Base-by-base conservation (phyloP, 768 basidiomycete genomes). In the Suillus alpinus region DNA sequence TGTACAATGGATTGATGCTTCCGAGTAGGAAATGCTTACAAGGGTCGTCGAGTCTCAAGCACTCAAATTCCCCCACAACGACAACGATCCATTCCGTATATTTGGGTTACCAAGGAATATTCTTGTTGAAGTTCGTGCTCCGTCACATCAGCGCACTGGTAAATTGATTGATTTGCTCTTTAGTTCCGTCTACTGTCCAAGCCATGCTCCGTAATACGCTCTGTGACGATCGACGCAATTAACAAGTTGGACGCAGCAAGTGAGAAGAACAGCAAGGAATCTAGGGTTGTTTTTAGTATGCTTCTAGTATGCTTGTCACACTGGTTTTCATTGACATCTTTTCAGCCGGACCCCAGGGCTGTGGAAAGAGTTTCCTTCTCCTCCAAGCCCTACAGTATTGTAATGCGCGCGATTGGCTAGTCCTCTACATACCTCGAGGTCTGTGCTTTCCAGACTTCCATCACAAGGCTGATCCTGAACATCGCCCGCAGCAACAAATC, bases 351-450 rank as follows among this genome's bases (percentile, higher is more conserved):
- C 75, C 81, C 6, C 62, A 82, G 9, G 94, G 95, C 6, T 86
- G 83, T 58, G 95, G 94, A 44, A 97, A 96, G 76, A 91, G 88
- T 59, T 86, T 83, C 62, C 71, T 91, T 9, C 74, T 96, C 34
- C 76, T 95, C 9, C 94, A 97, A 71, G 81, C 88, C 0, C 85
- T 91, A 0, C 80, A 89, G 41, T 86, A 92, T 63, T 87, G 86
- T 37, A 66, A 81, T 10, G 73, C 80, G 2, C 80, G 83, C 23
- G 81, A 83, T 31, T 95, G 92, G 91, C 81, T 95, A 23, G 91
- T 94, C 18, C 73, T 95, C 18, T 97, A 95, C 70, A 82, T 94
- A 29, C 93, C 95, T 3, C 80, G 88, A 75, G 85, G 92, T 91
- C 36, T 52, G 80, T 73, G 32, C 12, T 29, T 39, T 20, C 20